Conservation (phyloP, 805 yeast species). For the Cyberlindnera euphorbiae region DNA sequence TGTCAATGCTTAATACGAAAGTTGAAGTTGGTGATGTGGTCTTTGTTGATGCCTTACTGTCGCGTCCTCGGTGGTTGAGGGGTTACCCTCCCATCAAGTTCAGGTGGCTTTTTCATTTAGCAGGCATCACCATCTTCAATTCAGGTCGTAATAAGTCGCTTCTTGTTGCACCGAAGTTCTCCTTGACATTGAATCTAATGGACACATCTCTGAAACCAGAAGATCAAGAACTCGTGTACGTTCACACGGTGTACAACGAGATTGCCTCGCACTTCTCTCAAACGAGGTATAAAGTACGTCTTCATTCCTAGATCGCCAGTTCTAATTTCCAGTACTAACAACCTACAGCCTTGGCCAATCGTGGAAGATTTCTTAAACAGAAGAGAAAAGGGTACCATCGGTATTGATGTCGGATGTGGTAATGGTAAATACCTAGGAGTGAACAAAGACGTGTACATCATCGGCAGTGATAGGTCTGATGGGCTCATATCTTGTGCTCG, state of each 20-base stretch:
- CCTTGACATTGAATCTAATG: constrained; percentile 10
- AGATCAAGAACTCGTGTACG: constrained; percentile 67
- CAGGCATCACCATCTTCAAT: too few species aligned
- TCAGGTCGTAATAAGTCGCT: too few species aligned
- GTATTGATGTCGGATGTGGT: constrained; percentile 95
- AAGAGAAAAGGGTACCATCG: constrained; percentile 54
- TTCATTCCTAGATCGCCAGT: neutral
- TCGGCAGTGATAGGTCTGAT: constrained; percentile 72
- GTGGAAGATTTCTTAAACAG: constrained; percentile 64
- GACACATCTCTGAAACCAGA: constrained; percentile 37
- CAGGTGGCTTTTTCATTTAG: too few species aligned
- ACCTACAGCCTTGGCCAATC: constrained; percentile 80
- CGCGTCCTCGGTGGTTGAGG: too few species aligned
- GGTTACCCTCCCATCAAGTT: too few species aligned
- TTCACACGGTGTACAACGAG: constrained; percentile 88
- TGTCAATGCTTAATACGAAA: too few species aligned
- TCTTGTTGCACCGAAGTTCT: too few species aligned
- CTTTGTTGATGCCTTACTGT: too few species aligned
- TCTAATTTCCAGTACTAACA: neutral
- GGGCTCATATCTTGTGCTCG: constrained; percentile 65
- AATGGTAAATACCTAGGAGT: constrained; percentile 86
- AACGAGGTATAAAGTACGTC: constrained; percentile 65
- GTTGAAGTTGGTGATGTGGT: too few species aligned
- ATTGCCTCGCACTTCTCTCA: constrained; percentile 92
- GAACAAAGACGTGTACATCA: constrained; percentile 59